Percentiles rank a stretch among this genome's conserved stretches.
Evolutionary conservation across 805 yeast species (phyloP).

Genomic region (Wickerhamomyces xylosicus): DNA sequence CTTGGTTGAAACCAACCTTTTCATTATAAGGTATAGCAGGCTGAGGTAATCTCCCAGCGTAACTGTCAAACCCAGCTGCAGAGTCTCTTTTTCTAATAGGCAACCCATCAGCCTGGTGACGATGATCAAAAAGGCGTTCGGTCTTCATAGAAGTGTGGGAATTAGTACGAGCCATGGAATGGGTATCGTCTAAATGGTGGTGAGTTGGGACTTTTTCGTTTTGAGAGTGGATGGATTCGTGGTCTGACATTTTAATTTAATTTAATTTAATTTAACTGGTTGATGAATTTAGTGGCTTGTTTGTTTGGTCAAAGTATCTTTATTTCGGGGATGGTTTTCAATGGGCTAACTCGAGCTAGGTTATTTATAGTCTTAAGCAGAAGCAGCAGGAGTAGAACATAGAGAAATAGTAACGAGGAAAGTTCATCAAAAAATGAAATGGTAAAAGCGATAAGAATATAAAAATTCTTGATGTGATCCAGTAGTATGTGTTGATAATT

Average conservation of each 20-base stretch:
- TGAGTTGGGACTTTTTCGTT: constrained; percentile 3
- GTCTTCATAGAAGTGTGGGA: constrained; percentile 28
- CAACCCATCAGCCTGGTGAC: constrained; percentile 33
- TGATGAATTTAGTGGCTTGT: not conserved
- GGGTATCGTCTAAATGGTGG: constrained; percentile 3
- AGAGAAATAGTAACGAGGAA: too few species aligned
- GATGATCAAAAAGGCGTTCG: constrained; percentile 35
- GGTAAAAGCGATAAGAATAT: too few species aligned
- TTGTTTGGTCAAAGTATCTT: too few species aligned
- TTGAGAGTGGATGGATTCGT: constrained; percentile 15
- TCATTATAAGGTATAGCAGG: constrained; percentile 10
- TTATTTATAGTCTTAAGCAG: not conserved
- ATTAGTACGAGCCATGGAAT: not conserved
- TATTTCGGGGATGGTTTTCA: not conserved
- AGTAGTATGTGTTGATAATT: too few species aligned
- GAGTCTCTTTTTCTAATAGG: constrained; percentile 24
- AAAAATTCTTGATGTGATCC: too few species aligned
- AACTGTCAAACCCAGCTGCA: constrained; percentile 8
- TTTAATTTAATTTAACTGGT: not conserved
- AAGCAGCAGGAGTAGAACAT: not conserved
- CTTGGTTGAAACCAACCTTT: not conserved
- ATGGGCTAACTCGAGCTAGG: not conserved
- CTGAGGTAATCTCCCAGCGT: constrained; percentile 10
- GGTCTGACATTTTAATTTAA: constrained; percentile 17
- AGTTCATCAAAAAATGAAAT: too few species aligned